Evolutionary conservation across 148 eudicot genomes (phyloP), one percentile per base, ranked within the genome.

Genomic region (Vaccinium corymbosum): DNA sequence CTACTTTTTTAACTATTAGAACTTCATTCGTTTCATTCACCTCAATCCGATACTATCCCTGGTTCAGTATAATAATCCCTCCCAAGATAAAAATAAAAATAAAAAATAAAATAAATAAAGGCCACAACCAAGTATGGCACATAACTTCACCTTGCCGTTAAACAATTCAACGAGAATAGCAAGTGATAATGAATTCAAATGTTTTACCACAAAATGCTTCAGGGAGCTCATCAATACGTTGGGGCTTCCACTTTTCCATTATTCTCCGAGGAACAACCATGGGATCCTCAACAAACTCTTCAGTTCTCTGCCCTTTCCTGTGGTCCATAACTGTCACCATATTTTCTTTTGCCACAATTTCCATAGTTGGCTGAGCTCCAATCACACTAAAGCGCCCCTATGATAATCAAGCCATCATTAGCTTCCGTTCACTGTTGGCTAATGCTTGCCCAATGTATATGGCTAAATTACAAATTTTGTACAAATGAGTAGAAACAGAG

Each of bases 361-460:
- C 99, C 97, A 97, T 91, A 38, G 93, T 89, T 10, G 99, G 99
- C 82, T 97, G 99, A 83, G 99, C 99, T 85, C 99, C 99, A 83
- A 95, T 87, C 70, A 97, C 94, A 91, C 99, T 97, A 86, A 92
- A 97, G 66, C 99, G 92, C 83, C 99, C 99, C 99, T 97, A 90
- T 83, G 82, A 85, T 42, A 81, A 62, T 22, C 42, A 70, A 79
- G 64, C 50, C 82, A 78, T 79, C 19, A 61, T 81, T 51, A 84
- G 51, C 42, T 68, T 51, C 27, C 20, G 51, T 81, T 66, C 56
- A 77, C 38, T 59, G 29, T 51, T 64, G 75, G 32, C 25, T n/a
- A 38, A 56, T 42, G 46, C 46, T 42, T 42, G 46, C 46, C 6
- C 32, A 11, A 27, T 51, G 53, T 6, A 52, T 16, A 7, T 14